These are phyloP conservation scores for Aphanocladium album DNA, from an alignment of 2,329 filamentous ascomycete species.

Conservation along the genomic window DNA sequence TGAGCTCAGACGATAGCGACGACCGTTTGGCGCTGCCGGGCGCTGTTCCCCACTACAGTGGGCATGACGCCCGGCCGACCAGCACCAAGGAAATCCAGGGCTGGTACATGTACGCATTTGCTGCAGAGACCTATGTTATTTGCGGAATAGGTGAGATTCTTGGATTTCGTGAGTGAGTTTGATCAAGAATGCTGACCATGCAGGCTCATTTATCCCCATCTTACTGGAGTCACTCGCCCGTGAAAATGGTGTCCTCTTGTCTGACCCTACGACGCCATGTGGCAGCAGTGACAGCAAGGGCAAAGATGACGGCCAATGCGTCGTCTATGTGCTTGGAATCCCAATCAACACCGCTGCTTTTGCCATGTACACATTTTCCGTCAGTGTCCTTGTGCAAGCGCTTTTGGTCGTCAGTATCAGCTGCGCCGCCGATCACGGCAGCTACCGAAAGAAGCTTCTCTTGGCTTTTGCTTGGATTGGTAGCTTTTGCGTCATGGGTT, in stretches of 20 bases:
- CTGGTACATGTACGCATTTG: slow-evolving; percentile 96
- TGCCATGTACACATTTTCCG: slow-evolving; percentile 96
- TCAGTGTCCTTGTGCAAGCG: slow-evolving; percentile 85
- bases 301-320: slow-evolving; percentile 61
- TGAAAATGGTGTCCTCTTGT: slow-evolving; percentile 82
- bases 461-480: slow-evolving; percentile 80
- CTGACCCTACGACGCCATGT: slow-evolving; percentile 72
- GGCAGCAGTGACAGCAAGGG: slow-evolving; percentile 54
- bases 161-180: neutral
- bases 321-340: slow-evolving; percentile 74
- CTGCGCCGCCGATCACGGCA: slow-evolving; percentile 90
- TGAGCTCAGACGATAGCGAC: slow-evolving; percentile 38
- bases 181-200: neutral
- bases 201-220: slow-evolving; percentile 92
- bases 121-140: slow-evolving; percentile 92
- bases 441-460: slow-evolving; percentile 82
- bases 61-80: slow-evolving; percentile 84
- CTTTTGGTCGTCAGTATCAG: slow-evolving; percentile 93
- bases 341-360: slow-evolving; percentile 96
- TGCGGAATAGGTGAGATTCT: slow-evolving; percentile 62
- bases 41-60: slow-evolving; percentile 56
- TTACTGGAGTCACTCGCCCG: slow-evolving; percentile 89
- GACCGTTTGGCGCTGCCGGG: slow-evolving; percentile 26
- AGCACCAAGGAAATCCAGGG: slow-evolving; percentile 82
- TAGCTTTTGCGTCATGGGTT: slow-evolving; percentile 79